Percentiles rank a stretch among this genome's conserved stretches.
Evolutionary conservation across 129 eudicot genomes (phyloP).

Genomic region (Lonicera japonica): DNA sequence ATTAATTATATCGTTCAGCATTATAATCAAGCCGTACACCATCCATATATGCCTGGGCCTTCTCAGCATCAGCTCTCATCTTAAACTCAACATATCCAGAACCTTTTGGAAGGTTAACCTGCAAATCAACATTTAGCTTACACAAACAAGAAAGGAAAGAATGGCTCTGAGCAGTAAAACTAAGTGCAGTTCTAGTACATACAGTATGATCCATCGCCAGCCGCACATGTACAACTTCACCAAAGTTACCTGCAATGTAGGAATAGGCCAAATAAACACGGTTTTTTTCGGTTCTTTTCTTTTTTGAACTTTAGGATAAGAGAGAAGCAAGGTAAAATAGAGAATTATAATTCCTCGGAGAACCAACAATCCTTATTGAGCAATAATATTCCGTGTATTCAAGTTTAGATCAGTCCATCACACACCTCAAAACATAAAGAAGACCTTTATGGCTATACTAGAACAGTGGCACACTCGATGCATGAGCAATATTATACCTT

Average conservation of each 20-base stretch:
- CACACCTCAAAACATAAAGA: no score
- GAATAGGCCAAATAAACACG: background rate
- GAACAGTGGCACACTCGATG: no score
- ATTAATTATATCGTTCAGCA: background rate
- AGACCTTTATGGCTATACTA: no score
- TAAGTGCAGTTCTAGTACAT: background rate
- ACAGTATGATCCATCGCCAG: constrained; percentile 25
- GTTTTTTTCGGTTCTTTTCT: no score
- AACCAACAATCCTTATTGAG: no score
- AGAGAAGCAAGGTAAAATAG: no score
- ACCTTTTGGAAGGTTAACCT: constrained; percentile 22
- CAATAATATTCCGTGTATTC: no score
- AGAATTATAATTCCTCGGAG: no score
- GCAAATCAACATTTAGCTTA: background rate
- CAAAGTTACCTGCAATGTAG: constrained; percentile 14
- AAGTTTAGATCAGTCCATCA: no score
- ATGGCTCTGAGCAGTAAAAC: background rate
- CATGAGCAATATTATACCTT: no score
- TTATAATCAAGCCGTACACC: constrained; percentile 26
- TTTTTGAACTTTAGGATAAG: no score
- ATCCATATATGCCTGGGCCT: constrained; percentile 53
- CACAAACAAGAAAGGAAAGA: background rate
- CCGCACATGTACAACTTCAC: constrained; percentile 26
- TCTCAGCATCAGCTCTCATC: constrained; percentile 33
- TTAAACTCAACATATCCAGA: constrained; percentile 36